Evolutionary conservation across 768 basidiomycete species (phyloP).

Genomic region (Phylloporus scabripes): DNA sequence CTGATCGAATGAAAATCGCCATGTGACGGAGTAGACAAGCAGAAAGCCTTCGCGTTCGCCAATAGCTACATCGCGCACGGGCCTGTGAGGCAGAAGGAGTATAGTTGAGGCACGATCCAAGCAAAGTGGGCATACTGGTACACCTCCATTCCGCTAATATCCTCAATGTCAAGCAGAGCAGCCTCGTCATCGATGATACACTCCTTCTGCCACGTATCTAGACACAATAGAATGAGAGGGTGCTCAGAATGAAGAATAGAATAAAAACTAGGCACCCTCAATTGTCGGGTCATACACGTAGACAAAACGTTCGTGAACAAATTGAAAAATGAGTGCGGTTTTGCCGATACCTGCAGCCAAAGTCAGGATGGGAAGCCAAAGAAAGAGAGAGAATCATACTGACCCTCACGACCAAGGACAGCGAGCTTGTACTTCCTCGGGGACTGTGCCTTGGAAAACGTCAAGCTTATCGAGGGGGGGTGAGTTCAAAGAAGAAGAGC

Average conservation of each 20-base stretch:
- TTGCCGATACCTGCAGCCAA: no score
- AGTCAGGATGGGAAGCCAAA: no score
- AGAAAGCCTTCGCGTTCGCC: constrained; percentile 96
- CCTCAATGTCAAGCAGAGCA: constrained; percentile 90
- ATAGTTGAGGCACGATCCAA: constrained; percentile 3
- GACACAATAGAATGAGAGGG: not conserved
- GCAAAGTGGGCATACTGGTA: constrained; percentile 65
- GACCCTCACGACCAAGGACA: no score
- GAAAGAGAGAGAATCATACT: no score
- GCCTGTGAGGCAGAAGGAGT: constrained; percentile 40
- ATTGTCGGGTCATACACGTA: no score
- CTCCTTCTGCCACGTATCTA: constrained; percentile 97
- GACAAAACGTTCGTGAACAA: no score
- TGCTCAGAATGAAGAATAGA: not conserved
- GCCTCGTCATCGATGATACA: constrained; percentile 96
- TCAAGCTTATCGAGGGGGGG: no score
- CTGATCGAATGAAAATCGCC: constrained; percentile 94
- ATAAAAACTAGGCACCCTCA: no score
- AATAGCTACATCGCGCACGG: constrained; percentile 98
- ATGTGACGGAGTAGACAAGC: constrained; percentile 95
- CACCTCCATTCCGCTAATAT: constrained; percentile 97
- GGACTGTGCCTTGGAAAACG: no score
- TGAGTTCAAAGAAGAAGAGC: no score
- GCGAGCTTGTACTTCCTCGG: no score
- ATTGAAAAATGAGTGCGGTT: no score